Evolutionary conservation across 306 rosid genomes (phyloP), one percentile per base, ranked within the genome.

Genomic region (Biancaea sappan): DNA sequence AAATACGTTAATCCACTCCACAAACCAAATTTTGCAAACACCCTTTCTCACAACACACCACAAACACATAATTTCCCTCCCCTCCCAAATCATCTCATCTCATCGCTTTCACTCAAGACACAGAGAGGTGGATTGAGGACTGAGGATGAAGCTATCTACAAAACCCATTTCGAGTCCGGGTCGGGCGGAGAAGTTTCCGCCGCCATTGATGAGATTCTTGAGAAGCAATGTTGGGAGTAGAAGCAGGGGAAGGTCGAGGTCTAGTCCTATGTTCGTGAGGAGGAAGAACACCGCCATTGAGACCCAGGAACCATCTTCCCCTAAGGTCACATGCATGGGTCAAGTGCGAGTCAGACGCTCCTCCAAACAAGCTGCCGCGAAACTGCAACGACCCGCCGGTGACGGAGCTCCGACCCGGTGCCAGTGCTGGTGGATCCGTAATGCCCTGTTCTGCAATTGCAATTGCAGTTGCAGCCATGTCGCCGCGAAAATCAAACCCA

Each of bases 301-400:
- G 78, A 88, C 96, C 5, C 96, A 87, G 73, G 98, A 94, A 81
- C 98, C 98, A 1, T 85, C 98, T 54, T 94, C 98, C 40, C 98
- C 97, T 0, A 94, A 94, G 44, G 98, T 94, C 66, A 94, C 98
- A 1, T 94, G 98, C 91, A 93, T 93, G 89, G 98, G 98, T 0
- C 97, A 91, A 61, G 98, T 93, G 4, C 84, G 91, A 6, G 91
- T 86, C 43, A 65, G 73, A 43, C 80, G 88, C 77, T 69, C 96
- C 38, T 59, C 92, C 72, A 85, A 82, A 69, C 63, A 80, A 35
- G 59, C 64, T 25, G 54, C 28, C 2, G 16, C 75, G 0, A 61
- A 57, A 56, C 51, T 69, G 35, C 72, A 16, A 1, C 37, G 15
- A n/a, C 34, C 25, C 0, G 9, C 5, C 14, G 14, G 71, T 6